Conservation (phyloP, 2,329 filamentous ascomycete species). For the Aspergillus fructus region DNA sequence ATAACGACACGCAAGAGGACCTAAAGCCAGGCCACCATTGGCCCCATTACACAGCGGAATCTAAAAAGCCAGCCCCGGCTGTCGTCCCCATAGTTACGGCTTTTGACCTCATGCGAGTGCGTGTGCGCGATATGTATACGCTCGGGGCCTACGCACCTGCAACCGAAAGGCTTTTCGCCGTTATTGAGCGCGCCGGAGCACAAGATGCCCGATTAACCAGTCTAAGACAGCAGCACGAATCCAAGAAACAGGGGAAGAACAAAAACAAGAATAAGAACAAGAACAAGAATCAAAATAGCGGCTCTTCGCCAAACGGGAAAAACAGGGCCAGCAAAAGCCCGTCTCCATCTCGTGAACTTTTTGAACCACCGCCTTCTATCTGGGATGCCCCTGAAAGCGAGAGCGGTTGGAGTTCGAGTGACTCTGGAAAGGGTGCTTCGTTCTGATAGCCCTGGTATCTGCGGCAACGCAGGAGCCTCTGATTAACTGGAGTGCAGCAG, state of each 20-base stretch:
- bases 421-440: slow-evolving; percentile 7
- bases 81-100: slow-evolving; percentile 51
- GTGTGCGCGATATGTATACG: slow-evolving; percentile 58
- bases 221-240: no score
- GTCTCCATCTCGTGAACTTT: background rate
- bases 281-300: no score
- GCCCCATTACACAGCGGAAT: background rate
- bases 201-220: background rate
- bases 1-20: slow-evolving; percentile 14
- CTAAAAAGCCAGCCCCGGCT: background rate
- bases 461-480: background rate
- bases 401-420: slow-evolving; percentile 35
- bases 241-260: no score
- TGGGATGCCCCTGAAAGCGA: slow-evolving; percentile 41
- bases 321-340: background rate
- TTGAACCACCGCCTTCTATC: background rate
- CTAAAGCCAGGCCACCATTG: slow-evolving; percentile 7
- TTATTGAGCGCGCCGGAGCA: slow-evolving; percentile 35
- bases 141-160: slow-evolving; percentile 59
- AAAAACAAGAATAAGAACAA: no score
- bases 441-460: background rate
- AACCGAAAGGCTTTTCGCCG: slow-evolving; percentile 53
- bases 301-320: background rate
- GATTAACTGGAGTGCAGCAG: background rate
- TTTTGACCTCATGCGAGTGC: slow-evolving; percentile 65